Evolutionary conservation across 495 filamentous ascomycete species (phyloP).

Genomic region (Eremomyces bilateralis): DNA sequence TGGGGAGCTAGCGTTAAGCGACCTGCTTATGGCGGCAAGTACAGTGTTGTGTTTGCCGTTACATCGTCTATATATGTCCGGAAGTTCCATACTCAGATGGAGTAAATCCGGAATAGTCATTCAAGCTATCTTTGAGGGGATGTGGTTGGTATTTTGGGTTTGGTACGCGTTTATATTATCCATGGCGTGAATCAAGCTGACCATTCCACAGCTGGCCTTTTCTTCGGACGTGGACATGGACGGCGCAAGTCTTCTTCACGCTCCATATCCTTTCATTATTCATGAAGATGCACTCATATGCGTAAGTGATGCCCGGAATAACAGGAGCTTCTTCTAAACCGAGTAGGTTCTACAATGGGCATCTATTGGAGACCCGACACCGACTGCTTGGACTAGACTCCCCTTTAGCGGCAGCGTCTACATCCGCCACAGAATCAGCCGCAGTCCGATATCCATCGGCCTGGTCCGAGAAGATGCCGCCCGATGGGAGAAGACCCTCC

Average conservation of each 20-base stretch:
- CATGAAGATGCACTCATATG: constrained; percentile 98
- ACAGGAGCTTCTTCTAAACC: constrained; percentile 1
- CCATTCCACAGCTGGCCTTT: constrained; percentile 48
- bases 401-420: no score
- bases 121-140: constrained; percentile 59
- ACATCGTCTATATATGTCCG: constrained; percentile 40
- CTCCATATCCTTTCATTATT: constrained; percentile 75
- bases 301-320: constrained; percentile 13
- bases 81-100: constrained; percentile 44
- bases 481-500: constrained; percentile 16
- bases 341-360: constrained; percentile 72
- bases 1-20: constrained; percentile 66
- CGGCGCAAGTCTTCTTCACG: constrained; percentile 84
- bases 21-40: constrained; percentile 60
- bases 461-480: no score
- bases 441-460: constrained; percentile 57
- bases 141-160: constrained; percentile 71
- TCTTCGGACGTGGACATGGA: constrained; percentile 74
- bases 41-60: constrained; percentile 53
- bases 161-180: constrained; percentile 24
- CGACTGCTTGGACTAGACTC: constrained; percentile 61
- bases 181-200: constrained; percentile 6
- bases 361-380: constrained; percentile 69
- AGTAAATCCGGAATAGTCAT: constrained; percentile 48
- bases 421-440: constrained; percentile 40